These are phyloP conservation scores for Cyberlindnera meyerae DNA, from an alignment of 805 yeast species.

Conservation along the genomic window DNA sequence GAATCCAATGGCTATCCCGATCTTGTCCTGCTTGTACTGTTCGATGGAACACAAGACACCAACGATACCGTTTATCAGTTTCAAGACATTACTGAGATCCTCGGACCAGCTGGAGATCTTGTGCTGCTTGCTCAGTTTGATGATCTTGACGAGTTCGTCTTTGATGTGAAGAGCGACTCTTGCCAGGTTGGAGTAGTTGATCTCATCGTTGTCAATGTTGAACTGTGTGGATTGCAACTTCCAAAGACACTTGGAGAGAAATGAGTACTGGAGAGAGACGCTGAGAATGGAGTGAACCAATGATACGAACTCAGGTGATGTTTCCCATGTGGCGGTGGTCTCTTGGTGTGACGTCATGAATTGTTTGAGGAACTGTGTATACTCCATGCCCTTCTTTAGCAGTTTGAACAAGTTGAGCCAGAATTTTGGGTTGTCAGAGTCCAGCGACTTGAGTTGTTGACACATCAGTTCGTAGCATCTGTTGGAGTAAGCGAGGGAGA, in stretches of 20 bases:
- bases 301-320: constrained; percentile 2
- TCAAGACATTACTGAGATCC: constrained; percentile 22
- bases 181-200: constrained; percentile 36
- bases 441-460: neutral
- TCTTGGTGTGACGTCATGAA: too few relatives aligned
- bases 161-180: constrained; percentile 39
- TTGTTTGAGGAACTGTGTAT: constrained; percentile 12
- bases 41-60: constrained; percentile 43
- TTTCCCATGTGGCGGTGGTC: constrained; percentile 13
- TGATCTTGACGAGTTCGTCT: constrained; percentile 26
- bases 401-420: constrained; percentile 20
- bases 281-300: constrained; percentile 12
- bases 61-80: constrained; percentile 38
- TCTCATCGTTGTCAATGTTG: constrained; percentile 21
- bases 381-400: constrained; percentile 17
- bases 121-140: constrained; percentile 3
- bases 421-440: constrained; percentile 1
- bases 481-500: constrained; percentile 9
- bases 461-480: constrained; percentile 14
- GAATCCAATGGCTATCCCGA: constrained; percentile 45
- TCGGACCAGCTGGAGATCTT: constrained; percentile 7
- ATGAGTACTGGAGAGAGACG: constrained; percentile 28
- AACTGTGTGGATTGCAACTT: constrained; percentile 19
- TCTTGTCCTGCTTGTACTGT: constrained; percentile 37
- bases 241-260: constrained; percentile 28